Evolutionary conservation across 345 rosid genomes (phyloP), one percentile per base, ranked within the genome.

Genomic region (Sisymbrium irio): DNA sequence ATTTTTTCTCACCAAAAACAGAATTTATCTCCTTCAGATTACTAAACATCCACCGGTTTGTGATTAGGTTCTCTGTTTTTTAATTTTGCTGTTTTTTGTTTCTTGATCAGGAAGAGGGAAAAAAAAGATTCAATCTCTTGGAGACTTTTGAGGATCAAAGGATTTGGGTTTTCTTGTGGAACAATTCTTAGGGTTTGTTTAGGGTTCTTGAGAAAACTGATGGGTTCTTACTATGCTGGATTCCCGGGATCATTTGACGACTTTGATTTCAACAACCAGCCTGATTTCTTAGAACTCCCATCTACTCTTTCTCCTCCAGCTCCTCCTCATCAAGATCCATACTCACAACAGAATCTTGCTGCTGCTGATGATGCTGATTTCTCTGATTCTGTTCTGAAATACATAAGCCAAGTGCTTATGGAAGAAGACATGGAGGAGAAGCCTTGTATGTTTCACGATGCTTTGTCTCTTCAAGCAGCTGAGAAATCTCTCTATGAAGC

Each of bases 351-450:
- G 65, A 10, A 74, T 57, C 79, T 75, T 64, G 63, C 69, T 68
- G 51, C 70, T n/a, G 67, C 77, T 46, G 87, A 79, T 46, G 87
- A 79, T 56, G 33, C 67, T 47, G 89, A 89, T 14, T 85, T 85
- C 65, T 81, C 89, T 2, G 86, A 86, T 51, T 77, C 82, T 8
- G 85, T 86, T 73, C 70, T 92, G 46, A 76, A 74, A 13, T 89
- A 89, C 85, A 85, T 85, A 51, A 88, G 80, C 33, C 87, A 83
- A 79, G 87, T 89, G 17, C 92, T 92, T 39, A 84, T 89, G 92
- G 91, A 92, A 71, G 96, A 92, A 55, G 85, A 85, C 78, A 81
- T 81, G 76, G 89, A 81, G 13, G 90, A 83, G 36, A 83, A 83
- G 65, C 75, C 90, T 18, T 79, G 78, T 65, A 82, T 81, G 86